Base-by-base conservation (phyloP, 2,329 filamentous ascomycete species). In the Polytolypa hystricis region DNA sequence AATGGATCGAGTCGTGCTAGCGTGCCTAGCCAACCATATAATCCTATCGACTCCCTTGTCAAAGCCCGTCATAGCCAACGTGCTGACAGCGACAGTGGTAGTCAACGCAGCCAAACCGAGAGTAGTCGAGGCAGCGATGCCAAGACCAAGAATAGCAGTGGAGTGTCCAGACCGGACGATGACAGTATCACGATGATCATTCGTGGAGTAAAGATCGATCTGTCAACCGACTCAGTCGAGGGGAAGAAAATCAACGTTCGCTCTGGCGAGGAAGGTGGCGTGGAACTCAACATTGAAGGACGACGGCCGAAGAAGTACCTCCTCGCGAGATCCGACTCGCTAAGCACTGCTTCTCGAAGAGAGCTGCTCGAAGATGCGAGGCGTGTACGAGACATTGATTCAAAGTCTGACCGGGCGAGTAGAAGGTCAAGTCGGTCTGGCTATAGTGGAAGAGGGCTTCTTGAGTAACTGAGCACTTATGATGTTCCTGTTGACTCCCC, bases 71-170 rank as follows among this genome's bases (percentile, higher is more conserved):
- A 33, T 8, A 44, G 41, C 9, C 47, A 48, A 10, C 51, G 55
- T 27, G 40, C 50, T 4, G 53, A 51, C 21, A 62, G 60, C 35
- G 60, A 64, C 27, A 58, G 54, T 29, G 59, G 56, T 17, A 63
- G 59, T 35, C 57, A 60, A 35, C 61, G 61, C 37, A 63, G 54
- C 39, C 57, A 56, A 14, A 60, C 60, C 4, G 43, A 42, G 20
- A 61, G 60, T 47, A 64, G 60, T 45, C 58, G 57, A 17, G 59
- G 52, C 18, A 62, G 56, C 37, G 56, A 59, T 36, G 45, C 50
- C 19, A 51, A 53, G 5, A 58, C 54, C n/a, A 51, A 52, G 23
- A 51, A 45, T 20, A 55, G 50, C 17, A 56, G 59, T 38, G 52
- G 50, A 15, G 49, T 48, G 15, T 52, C 54, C 30, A 57, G 55